Base-by-base conservation (phyloP, 75 land plant genomes). In the Selaginella tamariscina region DNA sequence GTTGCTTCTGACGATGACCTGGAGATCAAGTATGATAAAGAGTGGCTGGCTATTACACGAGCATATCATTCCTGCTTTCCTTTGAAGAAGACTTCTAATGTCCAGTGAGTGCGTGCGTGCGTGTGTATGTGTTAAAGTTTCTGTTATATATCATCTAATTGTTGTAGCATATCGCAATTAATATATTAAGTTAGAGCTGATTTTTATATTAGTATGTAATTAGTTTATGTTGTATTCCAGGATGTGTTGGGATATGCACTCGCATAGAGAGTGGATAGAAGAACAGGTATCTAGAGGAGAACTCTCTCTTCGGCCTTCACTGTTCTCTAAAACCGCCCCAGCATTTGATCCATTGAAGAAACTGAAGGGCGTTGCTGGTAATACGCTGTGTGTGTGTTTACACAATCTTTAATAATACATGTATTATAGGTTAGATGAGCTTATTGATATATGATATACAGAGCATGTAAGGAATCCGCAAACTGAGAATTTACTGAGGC, bases 31-130 rank as follows among this genome's bases (percentile, higher is more conserved):
- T 85, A 86, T 77, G 96, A 93, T 76, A 94, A 93, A 75, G 98
- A 93, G 71, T 93, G 98, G 98, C 78, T 93, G 27, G 86, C 95
- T 54, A 93, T 93, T 57, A 89, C 84, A 23, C 71, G 82, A 56
- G 83, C 73, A 24, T 89, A 78, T 65, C 81, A 89, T 67, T 70
- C 80, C 59, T 24, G 73, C 70, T 79, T 93, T 8, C 98, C 98
- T 59, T 73, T 86, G 59, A 80, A 74, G 21, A 71, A 44, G 31
- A 55, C 65, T 56, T 62, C 75, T 29, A 69, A 70, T 26, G 70
- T 80, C 21, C 65, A 76, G 85, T 83, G 62, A 30, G 33, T 73
- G 5, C 15, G 49, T 39, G 11, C 49, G 11, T 39, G 5, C 15
- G 33, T 73, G 5, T 39, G 49, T 39, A 5, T 15, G 11, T 39